These are phyloP conservation scores for Eurotiales sp. DNA, from an alignment of 2,329 filamentous ascomycete genomes.

Conservation along the genomic window DNA sequence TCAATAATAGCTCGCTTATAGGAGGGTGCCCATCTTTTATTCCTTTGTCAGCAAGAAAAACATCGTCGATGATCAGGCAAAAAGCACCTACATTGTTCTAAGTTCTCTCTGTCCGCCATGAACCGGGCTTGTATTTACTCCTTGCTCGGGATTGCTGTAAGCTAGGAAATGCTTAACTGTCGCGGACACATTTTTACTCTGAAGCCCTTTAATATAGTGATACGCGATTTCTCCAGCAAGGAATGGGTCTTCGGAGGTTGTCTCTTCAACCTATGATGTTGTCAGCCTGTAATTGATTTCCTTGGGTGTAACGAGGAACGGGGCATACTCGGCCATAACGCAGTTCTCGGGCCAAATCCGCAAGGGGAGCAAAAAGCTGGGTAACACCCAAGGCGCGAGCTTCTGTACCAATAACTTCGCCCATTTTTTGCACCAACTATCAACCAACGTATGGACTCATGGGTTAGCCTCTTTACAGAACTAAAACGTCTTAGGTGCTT, in stretches of 20 bases:
- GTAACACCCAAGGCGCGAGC: conserved; percentile 65
- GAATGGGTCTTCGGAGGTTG: conserved; percentile 65
- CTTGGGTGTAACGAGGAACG: neutral
- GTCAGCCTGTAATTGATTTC: neutral
- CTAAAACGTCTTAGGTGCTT: neutral
- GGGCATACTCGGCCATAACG: conserved; percentile 62
- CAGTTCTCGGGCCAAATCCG: conserved; percentile 67
- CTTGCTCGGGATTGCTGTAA: conserved; percentile 66
- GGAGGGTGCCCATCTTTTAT: conserved; percentile 46
- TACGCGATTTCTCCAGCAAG: conserved; percentile 67
- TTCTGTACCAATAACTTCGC: conserved; percentile 61
- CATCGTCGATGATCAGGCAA: neutral
- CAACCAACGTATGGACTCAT: neutral
- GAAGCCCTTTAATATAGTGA: conserved; percentile 57
- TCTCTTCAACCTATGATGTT: conserved; percentile 58
- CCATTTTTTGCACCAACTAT: conserved; percentile 63
- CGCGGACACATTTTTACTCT: conserved; percentile 62
- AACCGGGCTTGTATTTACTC: conserved; percentile 63
- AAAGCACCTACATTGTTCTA: conserved; percentile 52
- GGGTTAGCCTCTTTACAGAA: neutral
- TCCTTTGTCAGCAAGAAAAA: neutral
- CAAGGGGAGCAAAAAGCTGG: conserved; percentile 68
- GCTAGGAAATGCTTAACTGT: conserved; percentile 75
- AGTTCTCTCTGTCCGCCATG: conserved; percentile 55
- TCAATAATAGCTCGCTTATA: conserved; percentile 71